These are phyloP conservation scores for Lipomyces spencermartinsiae DNA, from an alignment of 805 yeast genomes.

Conservation along the genomic window DNA sequence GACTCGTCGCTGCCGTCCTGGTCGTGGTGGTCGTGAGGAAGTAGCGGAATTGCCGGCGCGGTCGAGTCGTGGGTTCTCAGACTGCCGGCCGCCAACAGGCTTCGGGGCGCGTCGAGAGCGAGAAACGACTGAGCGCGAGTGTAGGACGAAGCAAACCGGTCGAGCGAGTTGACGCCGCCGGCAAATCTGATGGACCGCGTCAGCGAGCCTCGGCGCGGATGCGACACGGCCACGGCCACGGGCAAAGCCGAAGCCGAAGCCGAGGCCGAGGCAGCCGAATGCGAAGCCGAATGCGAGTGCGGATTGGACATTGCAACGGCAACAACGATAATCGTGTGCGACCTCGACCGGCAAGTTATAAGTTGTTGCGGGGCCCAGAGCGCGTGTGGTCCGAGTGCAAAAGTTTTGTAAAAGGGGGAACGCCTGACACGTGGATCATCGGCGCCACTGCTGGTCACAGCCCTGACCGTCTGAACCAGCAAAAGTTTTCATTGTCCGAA, in stretches of 20 bases:
- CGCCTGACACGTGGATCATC: too few relatives aligned
- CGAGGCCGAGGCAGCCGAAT: too few relatives aligned
- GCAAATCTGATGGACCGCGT: conserved; percentile 24
- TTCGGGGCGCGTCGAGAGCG: conserved; percentile 57
- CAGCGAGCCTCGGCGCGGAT: conserved; percentile 26
- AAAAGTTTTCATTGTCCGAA: too few relatives aligned
- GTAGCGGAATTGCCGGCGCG: conserved; percentile 56
- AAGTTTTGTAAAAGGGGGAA: too few relatives aligned
- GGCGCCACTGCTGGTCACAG: too few relatives aligned
- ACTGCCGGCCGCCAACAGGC: conserved; percentile 58
- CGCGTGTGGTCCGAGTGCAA: too few relatives aligned
- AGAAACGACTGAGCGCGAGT: conserved; percentile 79
- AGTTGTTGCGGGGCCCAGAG: too few relatives aligned
- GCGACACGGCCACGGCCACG: neutral
- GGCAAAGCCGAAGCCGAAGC: neutral
- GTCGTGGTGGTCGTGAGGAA: conserved; percentile 54
- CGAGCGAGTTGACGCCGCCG: conserved; percentile 67
- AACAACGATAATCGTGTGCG: neutral
- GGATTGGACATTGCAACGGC: neutral
- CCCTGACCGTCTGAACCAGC: too few relatives aligned
- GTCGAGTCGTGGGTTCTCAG: too few relatives aligned
- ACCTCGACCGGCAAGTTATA: neutral
- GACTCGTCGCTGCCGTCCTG: conserved; percentile 6
- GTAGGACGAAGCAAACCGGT: conserved; percentile 79
- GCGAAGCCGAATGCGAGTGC: neutral